Evolutionary conservation across 2,329 filamentous ascomycete genomes (phyloP).

Genomic region (Penicillium sp.): DNA sequence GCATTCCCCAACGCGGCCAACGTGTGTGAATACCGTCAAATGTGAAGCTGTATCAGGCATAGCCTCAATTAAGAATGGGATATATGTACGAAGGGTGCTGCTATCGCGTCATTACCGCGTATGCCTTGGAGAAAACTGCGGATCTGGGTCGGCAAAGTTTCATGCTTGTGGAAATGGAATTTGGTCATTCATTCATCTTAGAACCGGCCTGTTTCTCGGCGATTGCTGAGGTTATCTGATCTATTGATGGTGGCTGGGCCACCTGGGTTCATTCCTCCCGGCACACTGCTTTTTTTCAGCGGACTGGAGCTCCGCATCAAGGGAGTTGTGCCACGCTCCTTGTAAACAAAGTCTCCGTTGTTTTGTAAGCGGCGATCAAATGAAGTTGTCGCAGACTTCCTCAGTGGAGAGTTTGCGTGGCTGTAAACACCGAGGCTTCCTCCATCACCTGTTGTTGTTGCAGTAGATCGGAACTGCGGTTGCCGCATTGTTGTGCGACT

Average conservation of each 20-base stretch:
- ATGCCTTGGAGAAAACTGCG: background rate
- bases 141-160: background rate
- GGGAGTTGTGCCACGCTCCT: conserved; percentile 37
- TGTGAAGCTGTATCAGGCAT: conserved; percentile 1
- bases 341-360: conserved; percentile 37
- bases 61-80: background rate
- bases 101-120: background rate
- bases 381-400: conserved; percentile 68
- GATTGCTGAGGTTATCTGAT: conserved; percentile 29
- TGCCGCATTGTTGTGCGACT: conserved; percentile 49
- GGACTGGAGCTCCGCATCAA: conserved; percentile 41
- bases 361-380: conserved; percentile 42
- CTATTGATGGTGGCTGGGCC: conserved; percentile 30
- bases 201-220: conserved; percentile 32
- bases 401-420: conserved; percentile 77
- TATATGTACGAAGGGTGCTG: conserved; percentile 6
- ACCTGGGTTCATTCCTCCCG: conserved; percentile 33
- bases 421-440: conserved; percentile 77
- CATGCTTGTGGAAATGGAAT: background rate
- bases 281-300: conserved; percentile 44
- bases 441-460: conserved; percentile 55
- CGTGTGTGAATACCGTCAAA: conserved; percentile 1
- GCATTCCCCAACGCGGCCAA: conserved; percentile 19
- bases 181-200: conserved; percentile 18
- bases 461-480: conserved; percentile 51